phyloP scores from a whole-genome alignment of 2,329 filamentous ascomycete genomes.

The Colletotrichum coccodes region DNA sequence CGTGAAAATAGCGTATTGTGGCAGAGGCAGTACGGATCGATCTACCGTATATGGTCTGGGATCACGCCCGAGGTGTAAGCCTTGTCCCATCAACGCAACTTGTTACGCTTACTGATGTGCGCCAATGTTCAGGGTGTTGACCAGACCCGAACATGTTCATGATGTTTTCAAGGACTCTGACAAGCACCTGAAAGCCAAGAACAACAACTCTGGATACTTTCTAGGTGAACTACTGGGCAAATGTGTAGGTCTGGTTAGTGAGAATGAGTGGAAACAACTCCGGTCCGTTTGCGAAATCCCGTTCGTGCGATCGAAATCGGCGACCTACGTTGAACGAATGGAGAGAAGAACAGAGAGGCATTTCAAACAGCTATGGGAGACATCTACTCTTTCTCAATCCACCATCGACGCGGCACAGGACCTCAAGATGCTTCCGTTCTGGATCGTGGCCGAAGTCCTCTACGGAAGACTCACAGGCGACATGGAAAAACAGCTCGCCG shows the following conservation, averaged over 20 bases:
- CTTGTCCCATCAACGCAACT: no score
- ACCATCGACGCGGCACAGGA: conserved; percentile 37
- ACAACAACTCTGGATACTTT: conserved; percentile 51
- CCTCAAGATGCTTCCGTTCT: conserved; percentile 47
- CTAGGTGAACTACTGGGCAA: conserved; percentile 51
- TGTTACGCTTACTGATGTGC: no score
- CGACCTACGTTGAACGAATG: no score
- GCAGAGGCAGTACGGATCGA: background rate
- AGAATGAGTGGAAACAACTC: conserved; percentile 41
- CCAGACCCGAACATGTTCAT: conserved; percentile 45
- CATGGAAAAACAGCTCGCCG: no score
- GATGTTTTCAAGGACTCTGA: conserved; percentile 54
- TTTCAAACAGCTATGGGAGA: background rate
- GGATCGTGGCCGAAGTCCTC: conserved; percentile 47
- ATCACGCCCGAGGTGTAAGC: conserved; percentile 50
- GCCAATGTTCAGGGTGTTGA: conserved; percentile 51
- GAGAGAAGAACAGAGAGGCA: background rate
- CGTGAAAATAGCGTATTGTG: background rate
- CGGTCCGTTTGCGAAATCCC: conserved; percentile 35
- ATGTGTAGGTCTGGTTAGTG: conserved; percentile 53
- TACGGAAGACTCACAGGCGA: conserved; percentile 50
- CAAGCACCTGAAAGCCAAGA: conserved; percentile 51
- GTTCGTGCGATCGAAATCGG: conserved; percentile 29
- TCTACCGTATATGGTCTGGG: conserved; percentile 52
- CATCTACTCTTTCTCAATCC: no score